Evolutionary conservation across 495 filamentous ascomycete genomes (phyloP), one percentile per base, ranked within the genome.

Genomic region (Penicillium robsamsonii): DNA sequence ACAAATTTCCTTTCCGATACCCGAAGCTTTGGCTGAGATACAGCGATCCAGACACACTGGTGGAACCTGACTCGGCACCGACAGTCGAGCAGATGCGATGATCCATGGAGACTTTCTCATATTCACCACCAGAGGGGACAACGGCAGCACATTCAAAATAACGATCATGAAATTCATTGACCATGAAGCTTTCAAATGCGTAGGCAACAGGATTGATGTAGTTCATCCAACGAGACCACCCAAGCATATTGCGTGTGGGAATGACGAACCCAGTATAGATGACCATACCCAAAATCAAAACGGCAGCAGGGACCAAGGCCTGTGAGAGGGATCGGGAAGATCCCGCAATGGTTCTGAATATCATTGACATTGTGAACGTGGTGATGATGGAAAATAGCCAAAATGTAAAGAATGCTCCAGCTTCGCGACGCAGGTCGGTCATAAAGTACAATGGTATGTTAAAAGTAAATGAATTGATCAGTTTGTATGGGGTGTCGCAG

Each of bases 121-220:
- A 84, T 8, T 9, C 6, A 38, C 15, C 15, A 17, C 35, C 35
- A 73, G 35, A 69, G 41, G 59, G 79, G 72, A 45, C 75, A 51
- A 68, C 22, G 2, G 66, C 50, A 11, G 76, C 63, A 55, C 78
- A 83, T 3, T 72, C 56, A 47, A 79, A 77, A 12, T 75, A 46
- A 1, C 71, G 67, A 15, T 69, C 75, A 59, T 82, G 73, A 54
- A 90, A 87, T 58, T 91, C 87, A 48, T 78, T 78, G n/a, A 58
- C 59, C 27, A 77, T 61, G 2, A 78, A 50, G 13, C 60, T 42
- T 48, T 77, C 75, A 25, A 77, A 78, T 4, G 66, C 61, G 46
- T 76, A 77, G 43, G 50, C 68, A 9, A 76, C 56, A 0, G 75
- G 74, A 45, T 77, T 75, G 51, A 78, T 66, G 57, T 65, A 77